These are phyloP conservation scores for Paecilomyces formosus DNA, from an alignment of 2,329 filamentous ascomycete species.

Conservation along the genomic window DNA sequence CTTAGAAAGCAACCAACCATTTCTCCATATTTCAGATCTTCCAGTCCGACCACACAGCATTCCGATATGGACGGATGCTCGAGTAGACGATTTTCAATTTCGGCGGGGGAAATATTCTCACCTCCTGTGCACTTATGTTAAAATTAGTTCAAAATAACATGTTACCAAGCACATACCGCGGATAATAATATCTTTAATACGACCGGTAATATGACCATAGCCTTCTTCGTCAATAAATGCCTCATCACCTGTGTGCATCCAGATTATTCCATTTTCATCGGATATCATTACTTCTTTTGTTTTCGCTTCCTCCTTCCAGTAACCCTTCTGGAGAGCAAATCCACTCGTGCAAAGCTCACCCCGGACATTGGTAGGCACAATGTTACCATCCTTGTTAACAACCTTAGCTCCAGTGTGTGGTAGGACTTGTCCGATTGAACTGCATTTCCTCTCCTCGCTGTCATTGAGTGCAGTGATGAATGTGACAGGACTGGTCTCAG, in stretches of 20 bases:
- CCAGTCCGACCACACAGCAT: conserved; percentile 58
- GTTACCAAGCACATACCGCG: too few species aligned
- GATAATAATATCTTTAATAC: conserved; percentile 72
- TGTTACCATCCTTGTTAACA: conserved; percentile 64
- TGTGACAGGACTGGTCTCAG: too few species aligned
- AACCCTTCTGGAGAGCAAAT: conserved; percentile 56
- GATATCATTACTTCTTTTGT: conserved; percentile 61
- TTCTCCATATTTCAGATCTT: not conserved
- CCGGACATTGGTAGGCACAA: conserved; percentile 54
- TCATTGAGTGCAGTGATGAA: too few species aligned
- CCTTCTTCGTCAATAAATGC: conserved; percentile 46
- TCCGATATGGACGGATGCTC: conserved; percentile 51
- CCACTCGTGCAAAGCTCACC: conserved; percentile 69
- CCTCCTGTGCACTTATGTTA: too few species aligned
- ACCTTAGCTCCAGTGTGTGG: too few species aligned
- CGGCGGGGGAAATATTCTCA: conserved; percentile 62
- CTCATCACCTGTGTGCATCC: conserved; percentile 56
- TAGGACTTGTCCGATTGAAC: too few species aligned
- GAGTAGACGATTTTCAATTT: conserved; percentile 62
- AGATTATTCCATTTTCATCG: conserved; percentile 48
- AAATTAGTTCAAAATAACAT: too few species aligned
- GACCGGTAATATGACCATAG: conserved; percentile 62
- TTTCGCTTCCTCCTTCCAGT: conserved; percentile 45
- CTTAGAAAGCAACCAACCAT: not conserved
- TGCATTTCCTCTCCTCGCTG: too few species aligned